Base-by-base conservation (phyloP, 164 flowering plant genomes). In the Piper longum region DNA sequence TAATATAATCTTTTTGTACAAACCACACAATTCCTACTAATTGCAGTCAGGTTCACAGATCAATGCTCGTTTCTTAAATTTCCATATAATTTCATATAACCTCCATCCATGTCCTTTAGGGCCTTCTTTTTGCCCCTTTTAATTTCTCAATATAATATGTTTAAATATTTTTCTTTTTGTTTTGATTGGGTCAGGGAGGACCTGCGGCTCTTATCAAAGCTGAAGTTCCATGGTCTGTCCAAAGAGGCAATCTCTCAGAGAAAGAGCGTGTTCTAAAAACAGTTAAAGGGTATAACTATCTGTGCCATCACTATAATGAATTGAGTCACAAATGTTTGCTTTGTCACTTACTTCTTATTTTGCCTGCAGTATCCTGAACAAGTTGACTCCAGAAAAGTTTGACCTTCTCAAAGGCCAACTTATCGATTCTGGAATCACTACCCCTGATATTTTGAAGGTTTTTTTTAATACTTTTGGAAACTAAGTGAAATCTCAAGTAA, bases 371-470 rank as follows among this genome's bases (percentile, higher is more conserved):
- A 91, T 95, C 64, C 71, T 95, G 80, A 95, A 95, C 81, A 95
- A 95, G 86, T 79, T 95, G 69, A 95, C 99, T 0, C 99, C 99
- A 19, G 99, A 95, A 76, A 95, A 95, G 72, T 95, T 86, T 70
- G 99, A 91, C 75, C 70, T 91, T 59, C 87, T 95, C 16, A 91
- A 95, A 68, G 99, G 97, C 56, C 96, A 95, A 66, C 77, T 91
- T 54, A 85, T 95, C 45, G 95, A 95, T 63, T 80, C 98, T 62
- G 99, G 99, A 61, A 89, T 95, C 67, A 87, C 97, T 54, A 75
- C 93, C 40, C 87, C 86, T 66, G 98, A 91, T 63, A 91, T 93
- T 63, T 77, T 93, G 61, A 85, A 86, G 98, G 98, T 86, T 62
- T 42, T 16, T 5, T 6, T 42, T 56, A 17, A 14, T 18, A 3